A percentile compares a stretch with the other conserved stretches of the same genome.
Evolutionary conservation across 768 basidiomycete species (phyloP).

Genomic region (Podaxis sp.): DNA sequence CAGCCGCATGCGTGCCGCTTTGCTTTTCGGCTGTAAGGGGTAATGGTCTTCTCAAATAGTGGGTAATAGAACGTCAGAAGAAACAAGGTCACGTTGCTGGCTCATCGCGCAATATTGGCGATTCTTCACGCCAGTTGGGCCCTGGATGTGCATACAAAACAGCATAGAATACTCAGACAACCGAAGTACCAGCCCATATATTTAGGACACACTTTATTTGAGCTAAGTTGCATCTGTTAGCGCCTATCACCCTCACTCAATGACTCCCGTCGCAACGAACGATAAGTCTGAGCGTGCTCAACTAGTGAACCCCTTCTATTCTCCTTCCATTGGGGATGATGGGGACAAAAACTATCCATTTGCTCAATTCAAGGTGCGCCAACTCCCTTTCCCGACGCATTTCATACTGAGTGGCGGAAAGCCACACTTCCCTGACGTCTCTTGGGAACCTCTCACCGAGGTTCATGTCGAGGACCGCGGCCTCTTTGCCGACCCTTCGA

Average conservation of each 20-base stretch:
- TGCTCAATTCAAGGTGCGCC: constrained; percentile 57
- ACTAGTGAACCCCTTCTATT: constrained; percentile 67
- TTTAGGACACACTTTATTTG: neutral
- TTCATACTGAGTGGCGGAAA: constrained; percentile 24
- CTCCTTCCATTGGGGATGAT: constrained; percentile 53
- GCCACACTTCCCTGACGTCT: constrained; percentile 63
- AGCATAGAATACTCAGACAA: neutral
- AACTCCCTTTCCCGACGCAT: neutral
- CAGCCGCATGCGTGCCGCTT: neutral
- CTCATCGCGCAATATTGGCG: constrained; percentile 15
- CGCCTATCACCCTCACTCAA: constrained; percentile 20
- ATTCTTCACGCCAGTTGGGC: constrained; percentile 19
- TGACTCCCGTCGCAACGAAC: constrained; percentile 52
- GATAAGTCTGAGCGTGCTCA: constrained; percentile 20
- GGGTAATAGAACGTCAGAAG: neutral
- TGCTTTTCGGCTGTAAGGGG: neutral
- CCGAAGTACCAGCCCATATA: neutral
- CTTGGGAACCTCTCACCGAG: constrained; percentile 64
- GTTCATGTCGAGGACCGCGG: constrained; percentile 66
- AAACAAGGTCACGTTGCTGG: constrained; percentile 15
- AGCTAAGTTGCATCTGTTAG: neutral
- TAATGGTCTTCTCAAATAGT: neutral
- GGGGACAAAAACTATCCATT: constrained; percentile 52
- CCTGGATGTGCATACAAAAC: neutral
- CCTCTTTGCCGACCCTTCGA: constrained; percentile 65